Percentiles rank a stretch among this genome's conserved stretches.
phyloP scores from a whole-genome alignment of 2,329 filamentous ascomycete species.

The Orbilia blumenaviensis region DNA sequence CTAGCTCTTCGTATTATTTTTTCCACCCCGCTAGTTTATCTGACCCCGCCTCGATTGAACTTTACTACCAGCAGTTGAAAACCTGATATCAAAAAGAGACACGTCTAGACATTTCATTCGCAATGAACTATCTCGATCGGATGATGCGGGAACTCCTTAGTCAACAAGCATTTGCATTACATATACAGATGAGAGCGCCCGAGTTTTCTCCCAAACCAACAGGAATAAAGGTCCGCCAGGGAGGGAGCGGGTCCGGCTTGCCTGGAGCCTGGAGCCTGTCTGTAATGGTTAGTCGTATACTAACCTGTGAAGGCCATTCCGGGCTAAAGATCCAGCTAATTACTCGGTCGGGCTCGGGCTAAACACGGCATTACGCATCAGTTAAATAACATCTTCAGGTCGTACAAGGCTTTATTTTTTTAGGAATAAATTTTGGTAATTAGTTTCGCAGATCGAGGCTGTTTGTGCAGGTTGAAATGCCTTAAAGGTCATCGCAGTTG shows the following conservation, averaged over 20 bases:
- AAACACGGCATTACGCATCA: slow-evolving; percentile 53
- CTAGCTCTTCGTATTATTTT: slow-evolving; percentile 26
- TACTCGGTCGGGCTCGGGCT: slow-evolving; percentile 30
- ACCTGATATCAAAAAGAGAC: slow-evolving; percentile 50
- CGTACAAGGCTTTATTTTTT: slow-evolving; percentile 36
- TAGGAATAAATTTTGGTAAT: slow-evolving; percentile 50
- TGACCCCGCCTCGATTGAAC: slow-evolving; percentile 38
- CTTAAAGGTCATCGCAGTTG: slow-evolving; percentile 30
- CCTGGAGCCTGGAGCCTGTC: slow-evolving; percentile 2
- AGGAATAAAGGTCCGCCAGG: slow-evolving; percentile 19
- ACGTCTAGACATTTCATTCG: slow-evolving; percentile 51
- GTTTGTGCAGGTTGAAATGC: slow-evolving; percentile 8
- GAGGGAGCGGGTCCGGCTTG: slow-evolving; percentile 23
- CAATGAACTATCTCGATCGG: slow-evolving; percentile 46
- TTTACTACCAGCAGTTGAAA: slow-evolving; percentile 23
- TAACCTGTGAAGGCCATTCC: slow-evolving; percentile 4
- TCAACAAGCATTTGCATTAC: slow-evolving; percentile 35
- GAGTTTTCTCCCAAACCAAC: slow-evolving; percentile 28
- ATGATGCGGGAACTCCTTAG: slow-evolving; percentile 53
- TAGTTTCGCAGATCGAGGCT: slow-evolving; percentile 14
- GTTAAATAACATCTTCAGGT: slow-evolving; percentile 26
- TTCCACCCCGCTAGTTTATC: slow-evolving; percentile 30
- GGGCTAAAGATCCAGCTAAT: neutral
- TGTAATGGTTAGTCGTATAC: too few relatives aligned
- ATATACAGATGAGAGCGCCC: slow-evolving; percentile 19